Conservation (phyloP, 2,329 filamentous ascomycete genomes). For the Keithomyces neogunnii region DNA sequence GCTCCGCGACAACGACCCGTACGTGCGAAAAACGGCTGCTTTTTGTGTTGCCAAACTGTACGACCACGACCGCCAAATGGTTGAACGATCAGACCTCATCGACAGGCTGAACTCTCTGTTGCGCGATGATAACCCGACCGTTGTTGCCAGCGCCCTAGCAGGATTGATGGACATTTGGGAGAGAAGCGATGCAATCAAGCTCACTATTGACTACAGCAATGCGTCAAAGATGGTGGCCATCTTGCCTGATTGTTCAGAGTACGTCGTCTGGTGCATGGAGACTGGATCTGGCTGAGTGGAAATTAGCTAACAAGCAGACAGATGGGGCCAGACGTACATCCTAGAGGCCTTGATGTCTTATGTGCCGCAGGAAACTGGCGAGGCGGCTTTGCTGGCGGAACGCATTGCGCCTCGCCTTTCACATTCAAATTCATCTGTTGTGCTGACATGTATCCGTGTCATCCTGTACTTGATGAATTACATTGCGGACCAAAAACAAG, state of each 20-base stretch:
- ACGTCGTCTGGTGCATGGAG: slow-evolving; percentile 27
- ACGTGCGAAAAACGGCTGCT: slow-evolving; percentile 94
- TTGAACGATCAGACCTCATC: slow-evolving; percentile 86
- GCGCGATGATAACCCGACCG: slow-evolving; percentile 92
- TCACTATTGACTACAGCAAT: slow-evolving; percentile 95
- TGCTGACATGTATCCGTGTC: slow-evolving; percentile 91
- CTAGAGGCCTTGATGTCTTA: slow-evolving; percentile 97
- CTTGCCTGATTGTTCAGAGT: slow-evolving; percentile 94
- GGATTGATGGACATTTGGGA: slow-evolving; percentile 98
- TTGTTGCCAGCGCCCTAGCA: slow-evolving; percentile 88
- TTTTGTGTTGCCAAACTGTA: slow-evolving; percentile 97
- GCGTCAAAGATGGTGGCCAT: slow-evolving; percentile 98
- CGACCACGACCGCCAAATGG: slow-evolving; percentile 85
- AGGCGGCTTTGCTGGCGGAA: slow-evolving; percentile 84
- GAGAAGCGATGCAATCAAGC: slow-evolving; percentile 90
- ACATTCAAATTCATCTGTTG: slow-evolving; percentile 93
- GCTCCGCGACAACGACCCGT: slow-evolving; percentile 81
- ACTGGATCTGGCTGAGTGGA: background rate
- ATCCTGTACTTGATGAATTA: slow-evolving; percentile 99
- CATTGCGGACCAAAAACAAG: slow-evolving; percentile 83
- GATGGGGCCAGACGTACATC: slow-evolving; percentile 98
- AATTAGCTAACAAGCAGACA: slow-evolving; percentile 25
- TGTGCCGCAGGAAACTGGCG: slow-evolving; percentile 81
- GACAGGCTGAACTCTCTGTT: slow-evolving; percentile 83
- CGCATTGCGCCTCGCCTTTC: slow-evolving; percentile 91